A percentile compares a stretch with the other conserved stretches of the same genome.
Conservation (phyloP, 1,284 basidiomycete genomes). For the Malassezia caprae region DNA sequence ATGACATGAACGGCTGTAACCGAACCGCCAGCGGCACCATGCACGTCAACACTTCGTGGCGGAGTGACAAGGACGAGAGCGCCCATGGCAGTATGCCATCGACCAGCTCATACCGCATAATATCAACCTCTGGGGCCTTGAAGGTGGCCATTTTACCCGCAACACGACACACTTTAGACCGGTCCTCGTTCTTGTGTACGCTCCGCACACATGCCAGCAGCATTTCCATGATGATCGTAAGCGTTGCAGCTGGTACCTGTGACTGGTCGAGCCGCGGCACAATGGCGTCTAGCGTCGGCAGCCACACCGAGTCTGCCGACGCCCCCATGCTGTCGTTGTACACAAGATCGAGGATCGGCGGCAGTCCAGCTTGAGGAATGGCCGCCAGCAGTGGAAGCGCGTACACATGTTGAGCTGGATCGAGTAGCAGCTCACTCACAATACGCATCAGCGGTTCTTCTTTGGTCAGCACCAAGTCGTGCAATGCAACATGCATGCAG, state of each 20-base stretch:
- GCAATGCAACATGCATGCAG: neutral
- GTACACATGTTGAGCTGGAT: neutral
- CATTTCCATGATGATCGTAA: neutral
- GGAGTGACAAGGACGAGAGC: neutral
- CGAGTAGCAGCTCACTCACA: neutral
- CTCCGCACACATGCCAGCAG: neutral
- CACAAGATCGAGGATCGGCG: neutral
- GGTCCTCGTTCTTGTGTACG: neutral
- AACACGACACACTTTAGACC: neutral
- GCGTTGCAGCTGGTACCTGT: neutral
- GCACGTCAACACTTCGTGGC: neutral
- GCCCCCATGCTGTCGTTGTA: neutral
- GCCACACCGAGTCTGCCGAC: neutral
- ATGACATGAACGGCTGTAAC: neutral
- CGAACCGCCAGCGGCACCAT: neutral
- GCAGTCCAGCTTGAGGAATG: neutral
- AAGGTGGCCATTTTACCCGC: neutral
- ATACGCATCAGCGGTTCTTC: neutral
- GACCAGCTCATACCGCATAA: neutral
- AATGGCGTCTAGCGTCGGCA: neutral
- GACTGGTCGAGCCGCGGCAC: neutral
- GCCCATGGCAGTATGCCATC: constrained; percentile 6
- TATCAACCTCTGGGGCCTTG: neutral
- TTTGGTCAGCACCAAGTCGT: neutral
- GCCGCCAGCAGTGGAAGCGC: neutral